Conservation (phyloP, 1,284 basidiomycete genomes). For the Cryptococcus amylolentus region DNA sequence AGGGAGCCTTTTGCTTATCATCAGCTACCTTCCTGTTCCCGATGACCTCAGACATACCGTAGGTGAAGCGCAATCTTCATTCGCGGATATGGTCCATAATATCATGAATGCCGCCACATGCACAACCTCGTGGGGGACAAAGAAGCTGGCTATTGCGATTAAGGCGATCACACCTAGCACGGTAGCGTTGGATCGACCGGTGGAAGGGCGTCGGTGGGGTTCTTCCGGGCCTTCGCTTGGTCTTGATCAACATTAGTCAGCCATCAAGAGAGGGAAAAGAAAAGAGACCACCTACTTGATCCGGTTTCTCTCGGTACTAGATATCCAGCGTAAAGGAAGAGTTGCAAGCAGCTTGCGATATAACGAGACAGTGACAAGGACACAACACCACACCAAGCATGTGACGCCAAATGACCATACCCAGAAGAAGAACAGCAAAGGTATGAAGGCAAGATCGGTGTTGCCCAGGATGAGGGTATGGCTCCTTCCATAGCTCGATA, state of each 20-base stretch:
- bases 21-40: constrained; percentile 1
- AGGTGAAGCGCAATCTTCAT: background rate
- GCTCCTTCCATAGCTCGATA: background rate
- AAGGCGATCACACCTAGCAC: background rate
- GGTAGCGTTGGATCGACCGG: too few relatives aligned
- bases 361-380: background rate
- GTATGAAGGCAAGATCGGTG: constrained; percentile 3
- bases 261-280: too few relatives aligned
- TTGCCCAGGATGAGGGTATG: constrained; percentile 13
- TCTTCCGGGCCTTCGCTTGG: too few relatives aligned
- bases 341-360: background rate
- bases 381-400: constrained; percentile 1
- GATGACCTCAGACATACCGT: constrained; percentile 12
- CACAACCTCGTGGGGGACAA: constrained; percentile 86
- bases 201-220: too few relatives aligned
- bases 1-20: too few relatives aligned
- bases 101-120: constrained; percentile 76
- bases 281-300: too few relatives aligned
- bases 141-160: constrained; percentile 5
- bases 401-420: constrained; percentile 14
- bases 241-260: too few relatives aligned
- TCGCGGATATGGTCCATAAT: constrained; percentile 57
- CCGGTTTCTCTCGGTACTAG: too few relatives aligned
- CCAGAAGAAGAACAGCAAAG: constrained; percentile 11
- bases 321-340: too few relatives aligned